A percentile compares a stretch with the other conserved stretches of the same genome.
These are phyloP conservation scores for Esteya vermicola DNA, from an alignment of 2,329 filamentous ascomycete species.

Conservation along the genomic window DNA sequence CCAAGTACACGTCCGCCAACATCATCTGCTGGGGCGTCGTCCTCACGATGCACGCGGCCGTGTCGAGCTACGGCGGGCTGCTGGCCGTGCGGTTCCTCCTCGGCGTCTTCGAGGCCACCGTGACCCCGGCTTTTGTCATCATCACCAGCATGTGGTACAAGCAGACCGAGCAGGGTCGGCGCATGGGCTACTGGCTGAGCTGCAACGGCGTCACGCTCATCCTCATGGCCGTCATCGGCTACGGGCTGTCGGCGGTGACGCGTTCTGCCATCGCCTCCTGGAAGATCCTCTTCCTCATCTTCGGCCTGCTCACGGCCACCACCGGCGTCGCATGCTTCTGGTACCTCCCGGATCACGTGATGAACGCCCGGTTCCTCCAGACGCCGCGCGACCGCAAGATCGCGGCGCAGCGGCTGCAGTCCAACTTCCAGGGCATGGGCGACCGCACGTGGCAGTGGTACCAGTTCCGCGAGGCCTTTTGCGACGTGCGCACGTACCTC, in stretches of 20 bases:
- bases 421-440: constrained; percentile 43
- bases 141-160: constrained; percentile 54
- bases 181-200: constrained; percentile 1
- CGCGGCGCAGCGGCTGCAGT: constrained; percentile 37
- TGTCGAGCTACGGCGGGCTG: constrained; percentile 35
- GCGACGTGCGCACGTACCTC: constrained; percentile 20
- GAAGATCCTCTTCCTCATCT: constrained; percentile 57
- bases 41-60: constrained; percentile 30
- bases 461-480: constrained; percentile 27
- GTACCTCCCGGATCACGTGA: constrained; percentile 41
- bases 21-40: constrained; percentile 7
- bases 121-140: constrained; percentile 37
- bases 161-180: constrained; percentile 34
- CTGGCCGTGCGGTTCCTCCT: constrained; percentile 33
- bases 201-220: constrained; percentile 3
- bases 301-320: constrained; percentile 37
- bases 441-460: constrained; percentile 30
- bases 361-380: constrained; percentile 37
- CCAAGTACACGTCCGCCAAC: constrained; percentile 4
- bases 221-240: constrained; percentile 4
- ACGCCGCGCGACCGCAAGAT: constrained; percentile 33
- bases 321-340: constrained; percentile 46
- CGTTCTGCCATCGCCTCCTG: constrained; percentile 30
- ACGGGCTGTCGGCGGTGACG: constrained; percentile 39
- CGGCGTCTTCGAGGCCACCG: constrained; percentile 46